Evolutionary conservation across 331 rosid species (phyloP).

Genomic region (Malus hybrid): DNA sequence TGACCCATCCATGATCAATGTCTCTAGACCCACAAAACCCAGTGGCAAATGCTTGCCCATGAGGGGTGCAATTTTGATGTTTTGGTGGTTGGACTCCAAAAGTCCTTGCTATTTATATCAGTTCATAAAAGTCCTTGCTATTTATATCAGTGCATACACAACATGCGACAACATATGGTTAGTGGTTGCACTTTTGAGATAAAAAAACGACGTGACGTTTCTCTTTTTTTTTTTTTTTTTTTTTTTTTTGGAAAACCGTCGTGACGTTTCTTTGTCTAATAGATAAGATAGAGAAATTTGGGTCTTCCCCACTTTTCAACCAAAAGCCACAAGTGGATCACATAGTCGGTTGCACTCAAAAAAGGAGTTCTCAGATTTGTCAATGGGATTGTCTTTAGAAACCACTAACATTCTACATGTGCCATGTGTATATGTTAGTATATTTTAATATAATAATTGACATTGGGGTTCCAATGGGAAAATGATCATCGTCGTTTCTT

Average conservation of each 20-base stretch:
- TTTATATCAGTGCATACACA: conserved; percentile 2
- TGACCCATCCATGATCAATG: neutral
- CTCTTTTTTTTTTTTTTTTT: too few species aligned
- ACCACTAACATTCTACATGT: conserved; percentile 6
- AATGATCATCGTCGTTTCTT: too few species aligned
- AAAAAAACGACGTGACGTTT: neutral
- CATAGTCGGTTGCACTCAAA: conserved; percentile 9
- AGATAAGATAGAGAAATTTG: neutral
- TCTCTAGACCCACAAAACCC: neutral
- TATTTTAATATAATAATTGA: too few species aligned
- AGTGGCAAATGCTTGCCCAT: neutral
- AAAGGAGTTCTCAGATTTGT: neutral
- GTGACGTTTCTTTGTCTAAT: neutral
- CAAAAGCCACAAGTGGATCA: conserved; percentile 3
- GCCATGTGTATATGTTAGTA: too few species aligned
- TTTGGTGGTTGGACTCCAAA: neutral
- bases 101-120: conserved; percentile 6
- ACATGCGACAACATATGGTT: neutral
- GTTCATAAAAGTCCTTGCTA: conserved; percentile 9
- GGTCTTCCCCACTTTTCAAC: neutral
- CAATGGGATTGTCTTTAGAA: conserved; percentile 9
- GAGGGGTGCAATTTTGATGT: neutral
- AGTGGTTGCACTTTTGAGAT: conserved; percentile 5
- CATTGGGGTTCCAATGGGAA: too few species aligned
- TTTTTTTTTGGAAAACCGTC: too few species aligned